Evolutionary conservation across 192 early-diverging fungal genomes (phyloP), one percentile per base, ranked within the genome.

Genomic region (Coemansia sp.): DNA sequence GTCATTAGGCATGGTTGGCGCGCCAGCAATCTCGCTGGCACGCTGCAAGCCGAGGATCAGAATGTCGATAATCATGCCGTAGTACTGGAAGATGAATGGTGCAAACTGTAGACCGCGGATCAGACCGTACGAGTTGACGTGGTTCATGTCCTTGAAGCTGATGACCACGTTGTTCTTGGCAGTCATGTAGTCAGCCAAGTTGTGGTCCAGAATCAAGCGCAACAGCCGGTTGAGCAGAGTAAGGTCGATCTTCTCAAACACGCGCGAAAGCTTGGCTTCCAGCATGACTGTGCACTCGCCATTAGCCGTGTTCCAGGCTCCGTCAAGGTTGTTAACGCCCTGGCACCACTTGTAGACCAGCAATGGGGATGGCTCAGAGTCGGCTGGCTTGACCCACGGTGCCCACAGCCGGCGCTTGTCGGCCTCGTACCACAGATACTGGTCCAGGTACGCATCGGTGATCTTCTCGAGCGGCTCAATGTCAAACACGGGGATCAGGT

Each of bases 391-490:
- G 76, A 98, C 95, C 97, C 97, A 99, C n/a, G 93, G 89, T 27
- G 97, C 96, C 89, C 98, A 99, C 55, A 99, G 85, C 67, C 97
- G 90, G 40, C 96, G 91, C 87, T 98, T 98, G 72, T 97, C 95
- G 15, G 95, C 96, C 70, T 99, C 97, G 77, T 98, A 98, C 97
- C 97, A 99, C 41, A 99, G 87, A 71, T 99, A 99, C 79, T 99
- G 97, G 78, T 99, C 97, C 67, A 99, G 85, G 65, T 99, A 99
- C 38, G 97, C 95, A 78, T 99, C 97, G 0, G 96, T 96, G 68
- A 99, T 99, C 84, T 99, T 99, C 76, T 99, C 97, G n/a, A 99
- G 83, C n/a, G 97, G 96, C 74, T 98, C 97, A 7, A 99, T 89
- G 78, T 96, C 95, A 79, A 95, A 98, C 10, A 99, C 97, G 20